Evolutionary conservation across 345 rosid species (phyloP), one percentile per base, ranked within the genome.

Genomic region (Gossypium anomalum): DNA sequence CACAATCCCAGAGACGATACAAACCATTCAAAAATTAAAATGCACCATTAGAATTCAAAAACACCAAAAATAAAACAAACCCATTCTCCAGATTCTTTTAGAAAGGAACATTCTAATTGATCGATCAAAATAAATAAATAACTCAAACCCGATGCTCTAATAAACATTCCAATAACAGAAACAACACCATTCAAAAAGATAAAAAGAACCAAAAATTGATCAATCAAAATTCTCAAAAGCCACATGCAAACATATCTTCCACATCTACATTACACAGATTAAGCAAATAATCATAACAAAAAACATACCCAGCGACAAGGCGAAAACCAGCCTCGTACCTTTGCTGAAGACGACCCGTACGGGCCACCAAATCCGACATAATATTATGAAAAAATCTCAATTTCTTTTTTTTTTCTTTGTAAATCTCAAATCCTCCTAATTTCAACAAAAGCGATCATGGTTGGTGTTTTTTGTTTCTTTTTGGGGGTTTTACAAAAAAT

Each of bases 311-410:
- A 66, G 98, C 97, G 47, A 94, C 90, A 85, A 94, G 98, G 82
- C 98, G 98, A 67, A 88, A 89, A 53, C 98, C 97, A 79, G 83
- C 89, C 79, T 89, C 91, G 78, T 94, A 92, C 4, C 95, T 93
- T 77, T 94, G 98, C 82, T 89, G 98, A 83, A 86, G 98, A 82
- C 97, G 97, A 88, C 98, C 98, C 60, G 95, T 94, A 66, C 97
- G 93, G 84, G 95, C 98, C 74, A 89, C 98, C 88, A 92, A 92
- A 80, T 87, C 97, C 85, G 90, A 86, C 98, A 89, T 94, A 52
- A 47, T 77, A 56, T 49, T 49, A 67, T 55, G 1, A 51, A 76
- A 34, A 20, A 56, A 52, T 12, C 9, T 0, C 11, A 43, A 48
- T 10, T 7, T 69, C 6, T 27, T 2, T 56, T 57, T 14, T 55